A percentile compares a stretch with the other conserved stretches of the same genome.
These are phyloP conservation scores for Zoysia pacifica DNA, from an alignment of 176 grass and related monocot genomes.

Conservation along the genomic window DNA sequence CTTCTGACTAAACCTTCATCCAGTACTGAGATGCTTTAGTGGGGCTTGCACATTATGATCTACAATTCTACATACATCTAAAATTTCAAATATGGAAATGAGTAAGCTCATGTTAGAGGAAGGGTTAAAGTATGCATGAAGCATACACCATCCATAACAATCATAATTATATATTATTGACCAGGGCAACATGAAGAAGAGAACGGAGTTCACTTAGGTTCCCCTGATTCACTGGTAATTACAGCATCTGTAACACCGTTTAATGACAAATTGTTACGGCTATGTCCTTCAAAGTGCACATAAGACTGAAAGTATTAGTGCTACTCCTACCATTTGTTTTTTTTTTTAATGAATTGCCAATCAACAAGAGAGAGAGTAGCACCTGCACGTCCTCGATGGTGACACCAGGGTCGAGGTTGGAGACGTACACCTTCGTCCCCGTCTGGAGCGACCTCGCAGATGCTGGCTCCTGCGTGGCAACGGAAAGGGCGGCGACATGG, in stretches of 20 bases:
- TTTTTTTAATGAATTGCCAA: constrained; percentile 1
- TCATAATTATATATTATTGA: neutral
- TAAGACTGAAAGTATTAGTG: neutral
- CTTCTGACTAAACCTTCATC: neutral
- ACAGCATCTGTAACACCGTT: neutral
- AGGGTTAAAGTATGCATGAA: neutral
- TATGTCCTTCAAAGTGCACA: constrained; percentile 3
- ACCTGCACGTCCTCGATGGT: constrained; percentile 64
- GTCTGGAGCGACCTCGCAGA: constrained; percentile 38
- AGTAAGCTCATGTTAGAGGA: neutral
- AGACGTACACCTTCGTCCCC: constrained; percentile 60
- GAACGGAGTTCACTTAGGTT: neutral
- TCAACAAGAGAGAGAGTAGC: neutral
- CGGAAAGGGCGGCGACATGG: constrained; percentile 43
- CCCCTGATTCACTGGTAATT: neutral
- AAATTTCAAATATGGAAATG: no score
- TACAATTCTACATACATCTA: neutral
- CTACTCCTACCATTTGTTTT: neutral
- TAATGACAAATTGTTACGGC: neutral
- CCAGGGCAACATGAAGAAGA: neutral
- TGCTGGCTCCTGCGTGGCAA: neutral
- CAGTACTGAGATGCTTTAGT: neutral
- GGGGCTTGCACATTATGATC: neutral
- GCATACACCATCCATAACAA: neutral
- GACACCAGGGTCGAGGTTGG: constrained; percentile 48